Evolutionary conservation across 768 basidiomycete species (phyloP), one percentile per base, ranked within the genome.

Genomic region (Russula dissimulans): DNA sequence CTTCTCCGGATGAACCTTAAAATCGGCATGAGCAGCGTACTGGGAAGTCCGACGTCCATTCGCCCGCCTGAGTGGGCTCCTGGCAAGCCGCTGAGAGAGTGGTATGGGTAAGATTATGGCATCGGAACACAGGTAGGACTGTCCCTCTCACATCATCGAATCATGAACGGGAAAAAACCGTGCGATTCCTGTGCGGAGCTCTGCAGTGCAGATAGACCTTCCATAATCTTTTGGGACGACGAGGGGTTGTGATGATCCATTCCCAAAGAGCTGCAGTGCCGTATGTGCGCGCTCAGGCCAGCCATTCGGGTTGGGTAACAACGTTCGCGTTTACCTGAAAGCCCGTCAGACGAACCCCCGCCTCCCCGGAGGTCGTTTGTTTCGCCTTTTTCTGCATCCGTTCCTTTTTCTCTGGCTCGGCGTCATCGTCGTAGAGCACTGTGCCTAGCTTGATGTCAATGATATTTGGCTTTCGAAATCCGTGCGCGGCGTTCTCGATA

Each of bases 401-500:
- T 43, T 74, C 79, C 60, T 81, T 78, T 74, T 99, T 99, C 59
- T 89, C 90, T 2, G 80, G 87, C 79, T 70, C 68, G 26, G 76
- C 74, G 12, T 70, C 69, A 22, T 85, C 81, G 53, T 90, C 92
- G 63, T 89, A 90, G n/a, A 98, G 79, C 1, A 87, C 77, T 0
- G 88, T 95, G 1, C 97, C 97, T 15, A 98, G 86, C 72, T 98
- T 99, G 69, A 93, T 78, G 70, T 99, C 95, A 32, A 97, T 76
- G 59, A 97, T 81, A 65, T 89, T 92, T 6, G 95, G 95, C 69
- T 84, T 87, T 39, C 73, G 66, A 75, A 94, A 97, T 1, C 78
- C 69, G 65, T 86, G 72, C 2, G 87, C 73, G 12, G 94, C 74
- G 71, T 99, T 97, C 74, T 95, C 87, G 3, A 99, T 73, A 34